phyloP scores from a whole-genome alignment of 805 yeast species.

The Myxozyma kluyveri region DNA sequence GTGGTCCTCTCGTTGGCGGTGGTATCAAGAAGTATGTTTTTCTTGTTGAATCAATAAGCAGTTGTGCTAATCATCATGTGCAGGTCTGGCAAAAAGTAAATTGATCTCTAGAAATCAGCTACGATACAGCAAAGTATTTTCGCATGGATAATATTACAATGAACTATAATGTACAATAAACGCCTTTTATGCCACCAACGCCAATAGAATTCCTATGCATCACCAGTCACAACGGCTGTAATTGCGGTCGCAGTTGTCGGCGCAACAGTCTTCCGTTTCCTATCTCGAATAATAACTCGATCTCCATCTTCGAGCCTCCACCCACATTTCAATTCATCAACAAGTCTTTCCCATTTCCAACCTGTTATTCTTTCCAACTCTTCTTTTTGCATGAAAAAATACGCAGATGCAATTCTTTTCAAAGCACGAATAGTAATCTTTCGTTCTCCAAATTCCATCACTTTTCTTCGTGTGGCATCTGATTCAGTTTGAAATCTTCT shows the following conservation, averaged over 20 bases:
- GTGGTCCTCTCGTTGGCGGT: conserved; percentile 90
- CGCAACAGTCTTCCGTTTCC: conserved; percentile 10
- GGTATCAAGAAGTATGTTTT: conserved; percentile 79
- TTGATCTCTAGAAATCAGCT: background rate
- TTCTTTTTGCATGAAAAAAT: conserved; percentile 15
- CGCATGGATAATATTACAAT: background rate
- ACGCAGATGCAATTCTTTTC: conserved; percentile 22
- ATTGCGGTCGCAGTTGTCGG: background rate
- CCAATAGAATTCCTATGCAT: background rate
- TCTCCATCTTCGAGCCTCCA: conserved; percentile 21
- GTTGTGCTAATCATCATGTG: background rate
- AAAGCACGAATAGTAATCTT: conserved; percentile 16
- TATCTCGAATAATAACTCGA: conserved; percentile 21
- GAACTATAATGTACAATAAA: background rate
- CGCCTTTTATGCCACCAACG: background rate
- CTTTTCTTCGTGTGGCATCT: conserved; percentile 23
- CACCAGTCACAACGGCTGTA: background rate
- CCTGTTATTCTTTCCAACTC: conserved; percentile 23
- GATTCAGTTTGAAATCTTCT: conserved; percentile 14
- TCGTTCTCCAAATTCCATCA: conserved; percentile 27
- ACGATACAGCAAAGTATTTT: background rate
- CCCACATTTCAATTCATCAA: conserved; percentile 21
- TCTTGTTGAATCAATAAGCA: background rate
- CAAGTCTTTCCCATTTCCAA: conserved; percentile 20
- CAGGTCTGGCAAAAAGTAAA: conserved; percentile 31